Percentiles rank a stretch among this genome's conserved stretches.
These are phyloP conservation scores for Phytophthora palmivora DNA, from an alignment of 352 stramenopile genomes.

Conservation along the genomic window DNA sequence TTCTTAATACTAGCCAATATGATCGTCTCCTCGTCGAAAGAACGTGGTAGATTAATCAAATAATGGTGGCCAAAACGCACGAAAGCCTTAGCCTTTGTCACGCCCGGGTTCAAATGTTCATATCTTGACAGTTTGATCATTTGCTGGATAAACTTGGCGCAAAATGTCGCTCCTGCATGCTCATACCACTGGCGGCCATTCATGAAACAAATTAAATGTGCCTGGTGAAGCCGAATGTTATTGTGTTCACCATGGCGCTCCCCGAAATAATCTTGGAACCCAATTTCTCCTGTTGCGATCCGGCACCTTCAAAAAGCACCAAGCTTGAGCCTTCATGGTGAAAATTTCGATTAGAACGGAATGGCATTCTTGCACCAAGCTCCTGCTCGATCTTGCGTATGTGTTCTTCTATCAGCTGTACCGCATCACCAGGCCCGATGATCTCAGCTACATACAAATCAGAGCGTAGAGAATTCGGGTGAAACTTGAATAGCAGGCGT, in stretches of 20 bases:
- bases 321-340: constrained; percentile 70
- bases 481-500: constrained; percentile 47
- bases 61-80: constrained; percentile 84
- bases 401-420: constrained; percentile 70
- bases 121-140: constrained; percentile 82
- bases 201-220: constrained; percentile 77
- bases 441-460: constrained; percentile 83
- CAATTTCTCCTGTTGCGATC: constrained; percentile 67
- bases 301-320: constrained; percentile 78
- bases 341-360: constrained; percentile 52
- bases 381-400: constrained; percentile 73
- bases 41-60: constrained; percentile 79
- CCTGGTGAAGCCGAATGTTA: constrained; percentile 64
- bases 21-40: constrained; percentile 81
- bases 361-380: constrained; percentile 55
- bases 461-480: constrained; percentile 69
- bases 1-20: constrained; percentile 73
- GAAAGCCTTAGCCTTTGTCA: constrained; percentile 65
- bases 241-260: constrained; percentile 62
- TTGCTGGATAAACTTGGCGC: constrained; percentile 76
- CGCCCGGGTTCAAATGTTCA: constrained; percentile 59
- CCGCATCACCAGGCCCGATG: constrained; percentile 58
- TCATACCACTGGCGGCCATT: constrained; percentile 76
- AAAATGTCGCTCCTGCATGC: constrained; percentile 64
- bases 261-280: constrained; percentile 75